Conservation (phyloP, 306 rosid genomes). For the Crotalaria pallida region DNA sequence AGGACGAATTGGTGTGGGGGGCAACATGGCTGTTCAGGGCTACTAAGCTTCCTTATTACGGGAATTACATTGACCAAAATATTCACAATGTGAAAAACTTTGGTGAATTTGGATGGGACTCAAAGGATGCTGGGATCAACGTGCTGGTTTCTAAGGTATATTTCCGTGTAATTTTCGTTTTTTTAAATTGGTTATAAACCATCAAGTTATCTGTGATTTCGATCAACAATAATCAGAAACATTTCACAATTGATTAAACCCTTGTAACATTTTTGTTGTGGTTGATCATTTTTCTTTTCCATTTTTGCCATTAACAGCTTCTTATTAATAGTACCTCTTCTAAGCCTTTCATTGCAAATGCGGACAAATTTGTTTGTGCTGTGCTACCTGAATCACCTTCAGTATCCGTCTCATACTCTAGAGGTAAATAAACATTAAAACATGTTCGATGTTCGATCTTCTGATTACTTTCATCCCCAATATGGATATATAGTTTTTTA, state of each 20-base stretch:
- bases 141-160: conserved; percentile 47
- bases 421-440: conserved; percentile 25
- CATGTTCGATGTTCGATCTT: not conserved
- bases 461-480: too few species aligned
- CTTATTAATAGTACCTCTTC: conserved; percentile 14
- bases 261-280: not conserved
- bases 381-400: conserved; percentile 48
- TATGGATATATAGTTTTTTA: too few species aligned
- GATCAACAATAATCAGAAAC: too few species aligned
- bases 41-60: conserved; percentile 26
- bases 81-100: conserved; percentile 18
- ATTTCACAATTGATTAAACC: not conserved
- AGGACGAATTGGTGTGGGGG: conserved; percentile 61
- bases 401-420: conserved; percentile 38
- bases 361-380: conserved; percentile 41
- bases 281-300: not conserved
- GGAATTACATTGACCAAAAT: conserved; percentile 23
- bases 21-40: conserved; percentile 59
- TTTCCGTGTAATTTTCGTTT: not conserved
- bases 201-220: too few species aligned
- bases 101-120: conserved; percentile 63
- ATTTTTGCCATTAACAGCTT: conserved; percentile 20
- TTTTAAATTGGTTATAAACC: not conserved
- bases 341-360: conserved; percentile 28
- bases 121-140: conserved; percentile 48